Conservation (phyloP, 257 asterid genomes). For the Echium plantagineum region DNA sequence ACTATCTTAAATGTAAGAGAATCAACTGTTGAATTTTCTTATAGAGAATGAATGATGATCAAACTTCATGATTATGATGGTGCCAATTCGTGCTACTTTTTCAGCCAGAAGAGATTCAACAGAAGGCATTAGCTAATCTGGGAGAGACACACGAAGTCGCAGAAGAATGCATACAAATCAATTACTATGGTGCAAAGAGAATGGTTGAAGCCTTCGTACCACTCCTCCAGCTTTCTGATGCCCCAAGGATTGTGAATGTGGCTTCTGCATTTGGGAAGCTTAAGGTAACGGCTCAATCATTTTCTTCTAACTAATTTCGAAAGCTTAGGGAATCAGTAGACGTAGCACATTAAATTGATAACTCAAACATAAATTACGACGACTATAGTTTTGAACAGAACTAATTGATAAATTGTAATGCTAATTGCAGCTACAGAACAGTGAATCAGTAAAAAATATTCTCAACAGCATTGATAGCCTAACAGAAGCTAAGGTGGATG, state of each 20-base stretch:
- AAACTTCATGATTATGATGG: too few species aligned
- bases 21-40: too few species aligned
- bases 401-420: neutral
- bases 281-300: neutral
- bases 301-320: neutral
- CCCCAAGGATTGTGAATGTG: slow-evolving; percentile 48
- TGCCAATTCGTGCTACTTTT: neutral
- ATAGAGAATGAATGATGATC: too few species aligned
- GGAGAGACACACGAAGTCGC: slow-evolving; percentile 26
- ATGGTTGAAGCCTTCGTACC: slow-evolving; percentile 43
- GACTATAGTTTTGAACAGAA: too few species aligned
- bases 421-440: slow-evolving; percentile 23
- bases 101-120: slow-evolving; percentile 21
- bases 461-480: slow-evolving; percentile 29
- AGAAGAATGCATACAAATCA: slow-evolving; percentile 29
- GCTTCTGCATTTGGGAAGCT: slow-evolving; percentile 37
- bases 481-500: slow-evolving; percentile 34
- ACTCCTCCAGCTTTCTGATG: slow-evolving; percentile 41
- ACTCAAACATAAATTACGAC: too few species aligned
- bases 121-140: slow-evolving; percentile 16
- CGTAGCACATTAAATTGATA: too few species aligned
- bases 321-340: too few species aligned
- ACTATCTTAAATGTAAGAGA: too few species aligned
- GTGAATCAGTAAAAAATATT: slow-evolving; percentile 33
- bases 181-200: slow-evolving; percentile 52